phyloP scores from a whole-genome alignment of 2,329 filamentous ascomycete genomes.

The Ceratocystis cacaofunesta region DNA sequence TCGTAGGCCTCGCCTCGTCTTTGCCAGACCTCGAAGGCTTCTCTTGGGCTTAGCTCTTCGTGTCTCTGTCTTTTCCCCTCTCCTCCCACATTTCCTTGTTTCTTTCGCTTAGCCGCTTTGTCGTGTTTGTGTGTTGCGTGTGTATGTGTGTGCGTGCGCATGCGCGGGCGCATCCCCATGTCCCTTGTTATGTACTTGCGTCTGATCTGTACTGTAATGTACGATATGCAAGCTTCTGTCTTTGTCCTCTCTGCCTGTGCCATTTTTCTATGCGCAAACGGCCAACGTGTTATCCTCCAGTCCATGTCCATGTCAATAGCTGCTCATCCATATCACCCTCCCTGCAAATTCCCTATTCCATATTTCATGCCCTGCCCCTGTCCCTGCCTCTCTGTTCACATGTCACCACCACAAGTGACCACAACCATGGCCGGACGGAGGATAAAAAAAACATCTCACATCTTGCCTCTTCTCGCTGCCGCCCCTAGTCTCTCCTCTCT shows the following conservation, averaged over 20 bases:
- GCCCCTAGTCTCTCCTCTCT: neutral
- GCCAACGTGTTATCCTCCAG: neutral
- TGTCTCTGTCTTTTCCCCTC: neutral
- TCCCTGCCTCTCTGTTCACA: neutral
- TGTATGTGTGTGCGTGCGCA: neutral
- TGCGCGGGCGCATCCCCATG: neutral
- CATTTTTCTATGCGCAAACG: neutral
- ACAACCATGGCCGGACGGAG: neutral
- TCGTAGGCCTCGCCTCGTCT: neutral
- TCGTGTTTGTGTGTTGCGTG: neutral
- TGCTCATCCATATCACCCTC: neutral
- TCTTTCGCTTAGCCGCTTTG: neutral
- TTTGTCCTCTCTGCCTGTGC: neutral
- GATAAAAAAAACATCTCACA: neutral
- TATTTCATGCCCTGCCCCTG: neutral
- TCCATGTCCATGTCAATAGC: neutral
- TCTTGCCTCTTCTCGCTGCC: neutral
- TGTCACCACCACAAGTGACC: neutral
- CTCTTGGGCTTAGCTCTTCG: neutral
- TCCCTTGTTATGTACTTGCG: neutral
- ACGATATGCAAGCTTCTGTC: neutral
- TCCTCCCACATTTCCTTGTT: neutral
- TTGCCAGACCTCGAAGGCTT: neutral
- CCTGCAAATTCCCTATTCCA: neutral
- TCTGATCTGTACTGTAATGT: no score